A percentile compares a stretch with the other conserved stretches of the same genome.
Conservation (phyloP, 148 eudicot species). For the Nyssa sinensis region DNA sequence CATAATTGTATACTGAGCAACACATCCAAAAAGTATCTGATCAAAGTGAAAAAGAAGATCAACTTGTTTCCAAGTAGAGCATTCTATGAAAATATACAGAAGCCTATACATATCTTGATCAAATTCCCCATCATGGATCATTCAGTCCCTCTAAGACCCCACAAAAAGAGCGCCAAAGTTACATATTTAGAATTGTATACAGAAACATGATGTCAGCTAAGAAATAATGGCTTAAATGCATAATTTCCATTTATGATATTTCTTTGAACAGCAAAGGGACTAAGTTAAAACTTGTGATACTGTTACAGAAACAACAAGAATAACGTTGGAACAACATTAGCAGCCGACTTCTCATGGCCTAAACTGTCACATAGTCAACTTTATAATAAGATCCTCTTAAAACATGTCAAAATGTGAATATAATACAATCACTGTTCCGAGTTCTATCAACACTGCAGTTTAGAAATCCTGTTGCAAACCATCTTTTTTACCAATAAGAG, state of each 20-base stretch:
- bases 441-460: background rate
- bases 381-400: background rate
- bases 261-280: no score
- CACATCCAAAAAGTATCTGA: slow-evolving; percentile 66
- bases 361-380: background rate
- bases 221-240: no score
- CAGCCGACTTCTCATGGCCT: background rate
- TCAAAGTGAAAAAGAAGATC: background rate
- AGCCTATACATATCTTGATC: background rate
- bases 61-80: background rate
- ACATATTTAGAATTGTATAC: no score
- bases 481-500: no score
- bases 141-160: no score
- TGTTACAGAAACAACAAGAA: no score
- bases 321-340: background rate
- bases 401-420: background rate
- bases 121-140: background rate
- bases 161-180: no score
- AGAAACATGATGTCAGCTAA: no score
- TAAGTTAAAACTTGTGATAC: no score
- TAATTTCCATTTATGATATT: no score
- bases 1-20: slow-evolving; percentile 72
- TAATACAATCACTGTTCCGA: background rate
- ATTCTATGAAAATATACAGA: background rate
- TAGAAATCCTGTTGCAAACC: background rate